Base-by-base conservation (phyloP, 495 filamentous ascomycete species). In the Aspergillus olivimuriae region DNA sequence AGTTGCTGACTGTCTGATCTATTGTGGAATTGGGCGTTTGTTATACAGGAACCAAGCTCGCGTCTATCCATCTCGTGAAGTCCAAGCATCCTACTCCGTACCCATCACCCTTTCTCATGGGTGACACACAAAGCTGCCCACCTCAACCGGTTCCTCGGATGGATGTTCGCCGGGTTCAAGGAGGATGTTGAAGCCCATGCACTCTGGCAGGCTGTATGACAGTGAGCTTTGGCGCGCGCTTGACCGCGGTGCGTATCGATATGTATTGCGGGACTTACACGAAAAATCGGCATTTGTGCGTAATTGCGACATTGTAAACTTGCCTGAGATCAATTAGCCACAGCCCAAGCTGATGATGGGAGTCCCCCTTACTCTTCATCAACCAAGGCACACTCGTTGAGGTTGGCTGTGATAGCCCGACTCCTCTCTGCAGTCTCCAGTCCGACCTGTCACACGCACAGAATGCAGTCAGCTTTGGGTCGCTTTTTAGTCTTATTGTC, bases 161-260 rank as follows among this genome's bases (percentile, higher is more conserved):
- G 42, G 30, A 21, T 50, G 48, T 22, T 78, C 45, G 62, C 76
- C 36, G 65, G 76, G 60, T 68, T 76, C 7, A 4, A 49, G 35
- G 19, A 49, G 18, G 18, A 33, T 18, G 10, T 39, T 44, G 12
- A 28, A 19, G 2, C 41, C 46, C 0, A 41, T 44, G 23, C 46
- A 49, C 11, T n/a, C 46, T 41, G 20, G 40, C 39, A 12, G 24
- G 24, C 24, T 3, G 19, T n/a, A 32, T 34, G 18, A 30, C 21
- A n/a, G n/a, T n/a, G n/a, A n/a, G n/a, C n/a, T n/a, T n/a, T n/a
- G n/a, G n/a, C n/a, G n/a, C n/a, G n/a, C n/a, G n/a, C n/a, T n/a
- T n/a, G n/a, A n/a, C n/a, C n/a, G n/a, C n/a, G n/a, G n/a, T n/a
- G n/a, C n/a, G n/a, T n/a, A n/a, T n/a, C n/a, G n/a, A n/a, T n/a